A percentile compares a stretch with the other conserved stretches of the same genome.
phyloP scores from a whole-genome alignment of 129 eudicot genomes.

The Lonicera japonica region DNA sequence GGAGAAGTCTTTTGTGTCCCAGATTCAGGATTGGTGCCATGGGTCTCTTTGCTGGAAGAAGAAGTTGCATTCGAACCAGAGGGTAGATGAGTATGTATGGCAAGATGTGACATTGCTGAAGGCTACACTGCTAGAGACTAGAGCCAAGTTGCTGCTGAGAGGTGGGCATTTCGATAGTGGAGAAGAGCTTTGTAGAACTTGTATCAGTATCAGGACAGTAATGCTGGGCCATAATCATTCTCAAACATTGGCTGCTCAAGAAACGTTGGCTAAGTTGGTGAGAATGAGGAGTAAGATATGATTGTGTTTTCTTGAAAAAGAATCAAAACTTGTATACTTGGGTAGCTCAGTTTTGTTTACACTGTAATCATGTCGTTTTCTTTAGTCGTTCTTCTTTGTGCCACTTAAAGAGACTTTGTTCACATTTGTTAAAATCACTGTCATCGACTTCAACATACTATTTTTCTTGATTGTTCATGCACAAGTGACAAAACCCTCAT shows the following conservation, averaged over 20 bases:
- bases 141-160: constrained; percentile 71
- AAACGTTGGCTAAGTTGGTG: constrained; percentile 83
- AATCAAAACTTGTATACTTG: not conserved
- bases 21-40: constrained; percentile 81
- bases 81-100: constrained; percentile 84
- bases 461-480: not conserved
- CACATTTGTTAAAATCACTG: not conserved
- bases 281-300: constrained; percentile 84
- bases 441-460: not conserved
- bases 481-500: not conserved
- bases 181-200: constrained; percentile 81
- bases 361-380: constrained; percentile 25
- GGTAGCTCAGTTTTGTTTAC: constrained; percentile 39
- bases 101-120: constrained; percentile 84
- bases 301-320: constrained; percentile 5
- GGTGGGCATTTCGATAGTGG: constrained; percentile 85
- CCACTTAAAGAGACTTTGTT: not conserved
- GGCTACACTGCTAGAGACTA: constrained; percentile 74
- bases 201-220: constrained; percentile 88
- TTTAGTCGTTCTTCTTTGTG: constrained; percentile 3
- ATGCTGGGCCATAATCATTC: constrained; percentile 91
- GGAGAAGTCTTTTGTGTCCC: constrained; percentile 79
- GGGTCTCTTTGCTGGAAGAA: constrained; percentile 89
- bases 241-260: constrained; percentile 88
- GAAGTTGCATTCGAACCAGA: constrained; percentile 44